Conservation (phyloP, 2,329 filamentous ascomycete genomes). For the Pezicula radicicola region DNA sequence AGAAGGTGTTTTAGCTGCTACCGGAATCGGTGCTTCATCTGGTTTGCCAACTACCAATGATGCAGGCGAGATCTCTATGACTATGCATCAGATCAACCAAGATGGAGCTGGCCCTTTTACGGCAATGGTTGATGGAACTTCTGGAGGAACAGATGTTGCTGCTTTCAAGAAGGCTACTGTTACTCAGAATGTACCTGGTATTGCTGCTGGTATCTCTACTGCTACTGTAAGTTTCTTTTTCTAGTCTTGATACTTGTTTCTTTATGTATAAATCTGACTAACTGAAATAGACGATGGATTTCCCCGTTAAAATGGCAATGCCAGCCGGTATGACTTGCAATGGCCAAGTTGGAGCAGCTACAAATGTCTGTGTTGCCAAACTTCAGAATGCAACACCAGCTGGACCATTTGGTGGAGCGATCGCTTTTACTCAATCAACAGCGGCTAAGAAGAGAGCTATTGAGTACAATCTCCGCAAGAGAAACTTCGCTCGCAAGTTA, state of each 20-base stretch:
- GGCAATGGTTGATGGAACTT: conserved; percentile 56
- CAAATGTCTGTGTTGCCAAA: conserved; percentile 60
- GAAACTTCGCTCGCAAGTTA: conserved; percentile 7
- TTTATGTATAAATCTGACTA: neutral
- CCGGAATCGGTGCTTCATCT: conserved; percentile 46
- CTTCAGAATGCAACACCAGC: conserved; percentile 56
- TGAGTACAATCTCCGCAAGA: conserved; percentile 35
- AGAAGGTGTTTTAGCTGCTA: conserved; percentile 45
- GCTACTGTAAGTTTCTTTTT: conserved; percentile 36
- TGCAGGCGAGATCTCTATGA: conserved; percentile 56
- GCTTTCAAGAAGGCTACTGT: conserved; percentile 58
- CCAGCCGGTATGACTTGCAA: conserved; percentile 61
- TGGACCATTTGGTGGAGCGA: conserved; percentile 62
- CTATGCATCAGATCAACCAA: conserved; percentile 65
- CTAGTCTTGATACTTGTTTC: neutral
- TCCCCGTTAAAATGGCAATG: conserved; percentile 60
- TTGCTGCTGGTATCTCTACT: conserved; percentile 50
- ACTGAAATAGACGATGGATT: conserved; percentile 46
- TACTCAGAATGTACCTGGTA: conserved; percentile 55
- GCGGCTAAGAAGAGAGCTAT: conserved; percentile 55
- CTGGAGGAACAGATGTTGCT: conserved; percentile 52
- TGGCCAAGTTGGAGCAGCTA: conserved; percentile 51
- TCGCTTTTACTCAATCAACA: conserved; percentile 56
- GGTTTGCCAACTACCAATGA: conserved; percentile 58
- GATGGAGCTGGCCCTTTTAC: conserved; percentile 61